Base-by-base conservation (phyloP, 345 rosid species). In the Cardamine occulta region DNA sequence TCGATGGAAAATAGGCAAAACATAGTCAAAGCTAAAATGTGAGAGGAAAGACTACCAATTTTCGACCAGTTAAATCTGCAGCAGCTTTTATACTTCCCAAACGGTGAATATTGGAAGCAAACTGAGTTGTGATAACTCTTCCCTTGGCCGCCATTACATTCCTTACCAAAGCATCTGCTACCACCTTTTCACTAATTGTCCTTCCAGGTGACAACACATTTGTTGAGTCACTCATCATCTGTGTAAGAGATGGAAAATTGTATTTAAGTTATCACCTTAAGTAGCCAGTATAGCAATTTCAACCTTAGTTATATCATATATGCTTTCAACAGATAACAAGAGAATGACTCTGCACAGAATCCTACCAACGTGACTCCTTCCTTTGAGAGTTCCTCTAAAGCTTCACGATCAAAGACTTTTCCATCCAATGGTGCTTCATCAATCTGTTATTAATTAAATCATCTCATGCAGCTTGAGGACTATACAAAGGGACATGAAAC, bases 211-310 rank as follows among this genome's bases (percentile, higher is more conserved):
- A 89, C 74, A 95, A 73, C 57, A 95, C 83, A 89, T 95, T 95
- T 72, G 99, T 95, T 15, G 99, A 95, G 82, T 95, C 99, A 56
- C 97, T 95, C 99, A 92, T 92, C 99, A 95, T 95, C 99, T 95
- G 85, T 62, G 39, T 28, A 64, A 57, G 42, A 53, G 28, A 63
- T 24, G n/a, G 37, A 26, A 26, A 45, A 15, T 44, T 32, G 2
- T 65, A 31, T 42, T 8, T 7, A 31, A 9, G 3, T 49, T 37
- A 24, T 61, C 70, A 45, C 48, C 48, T 62, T n/a, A 24, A 34
- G 44, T 34, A 45, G 49, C 5, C 56, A 47, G 57, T 53, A 53
- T 26, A 44, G 32, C 80, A 55, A 58, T 19, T 31, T 31, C 34
- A 64, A 39, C 47, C 42, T 17, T 17, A 19, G 59, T 24, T 74